Evolutionary conservation across 106 monocot species (phyloP).

Genomic region (Dendrobium chrysotoxum): DNA sequence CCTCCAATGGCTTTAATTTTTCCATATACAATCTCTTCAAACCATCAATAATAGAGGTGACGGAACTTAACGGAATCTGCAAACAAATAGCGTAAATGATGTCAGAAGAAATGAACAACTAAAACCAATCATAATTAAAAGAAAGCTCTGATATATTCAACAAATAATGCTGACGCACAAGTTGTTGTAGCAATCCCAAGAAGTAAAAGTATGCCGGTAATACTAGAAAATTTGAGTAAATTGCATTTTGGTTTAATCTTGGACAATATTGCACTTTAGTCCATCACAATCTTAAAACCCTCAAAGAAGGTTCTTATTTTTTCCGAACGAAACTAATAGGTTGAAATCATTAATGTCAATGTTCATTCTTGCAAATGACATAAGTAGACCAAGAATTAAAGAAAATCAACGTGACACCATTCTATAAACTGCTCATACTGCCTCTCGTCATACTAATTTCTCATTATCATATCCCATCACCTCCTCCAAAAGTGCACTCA

Average conservation of each 20-base stretch:
- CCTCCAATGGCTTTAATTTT: conserved; percentile 84
- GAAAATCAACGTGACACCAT: background rate
- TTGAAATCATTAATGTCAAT: background rate
- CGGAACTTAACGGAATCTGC: conserved; percentile 66
- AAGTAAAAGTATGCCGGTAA: background rate
- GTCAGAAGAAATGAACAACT: background rate
- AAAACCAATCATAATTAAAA: background rate
- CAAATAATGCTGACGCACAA: background rate
- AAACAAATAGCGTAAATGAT: background rate
- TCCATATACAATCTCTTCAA: conserved; percentile 80
- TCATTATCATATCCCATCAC: background rate
- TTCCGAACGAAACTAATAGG: background rate
- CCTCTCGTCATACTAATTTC: background rate
- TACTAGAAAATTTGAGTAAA: background rate
- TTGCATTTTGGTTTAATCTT: background rate
- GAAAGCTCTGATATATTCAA: background rate
- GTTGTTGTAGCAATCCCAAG: background rate
- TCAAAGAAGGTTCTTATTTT: background rate
- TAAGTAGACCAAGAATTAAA: background rate
- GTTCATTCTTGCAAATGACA: background rate
- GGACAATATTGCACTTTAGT: background rate
- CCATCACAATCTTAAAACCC: background rate
- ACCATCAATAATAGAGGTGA: conserved; percentile 84
- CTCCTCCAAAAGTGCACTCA: background rate
- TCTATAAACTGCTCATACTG: background rate